Conservation (phyloP, 2,329 filamentous ascomycete species). For the Endothia cerciana region DNA sequence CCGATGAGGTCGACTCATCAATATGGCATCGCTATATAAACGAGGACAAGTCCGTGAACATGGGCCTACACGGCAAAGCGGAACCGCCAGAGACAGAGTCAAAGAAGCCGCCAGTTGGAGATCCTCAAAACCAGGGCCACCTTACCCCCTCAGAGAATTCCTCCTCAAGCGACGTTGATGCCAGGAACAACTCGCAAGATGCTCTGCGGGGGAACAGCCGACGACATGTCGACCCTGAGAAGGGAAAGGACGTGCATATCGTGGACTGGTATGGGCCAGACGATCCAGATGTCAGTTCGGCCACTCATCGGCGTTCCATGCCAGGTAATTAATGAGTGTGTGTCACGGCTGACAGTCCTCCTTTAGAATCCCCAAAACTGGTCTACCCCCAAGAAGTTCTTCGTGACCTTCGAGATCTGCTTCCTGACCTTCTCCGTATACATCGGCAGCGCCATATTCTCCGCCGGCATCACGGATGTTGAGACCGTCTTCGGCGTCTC, state of each 20-base stretch:
- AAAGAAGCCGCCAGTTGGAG: background rate
- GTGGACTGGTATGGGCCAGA: constrained; percentile 55
- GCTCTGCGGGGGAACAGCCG: background rate
- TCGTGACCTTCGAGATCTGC: constrained; percentile 35
- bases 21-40: constrained; percentile 54
- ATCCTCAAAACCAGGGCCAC: background rate
- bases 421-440: constrained; percentile 61
- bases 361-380: constrained; percentile 43
- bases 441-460: constrained; percentile 52
- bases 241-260: constrained; percentile 52
- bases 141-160: background rate
- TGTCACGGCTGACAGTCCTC: background rate
- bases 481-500: constrained; percentile 57
- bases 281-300: constrained; percentile 45
- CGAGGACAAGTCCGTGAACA: constrained; percentile 51
- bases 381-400: constrained; percentile 43
- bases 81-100: background rate
- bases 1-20: constrained; percentile 51
- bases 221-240: constrained; percentile 50
- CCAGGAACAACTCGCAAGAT: background rate
- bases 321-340: background rate
- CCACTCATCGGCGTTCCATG: background rate
- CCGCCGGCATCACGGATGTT: constrained; percentile 50
- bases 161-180: background rate
- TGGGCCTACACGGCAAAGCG: constrained; percentile 49